Base-by-base conservation (phyloP, 495 filamentous ascomycete genomes). In the Viridothelium virens region DNA sequence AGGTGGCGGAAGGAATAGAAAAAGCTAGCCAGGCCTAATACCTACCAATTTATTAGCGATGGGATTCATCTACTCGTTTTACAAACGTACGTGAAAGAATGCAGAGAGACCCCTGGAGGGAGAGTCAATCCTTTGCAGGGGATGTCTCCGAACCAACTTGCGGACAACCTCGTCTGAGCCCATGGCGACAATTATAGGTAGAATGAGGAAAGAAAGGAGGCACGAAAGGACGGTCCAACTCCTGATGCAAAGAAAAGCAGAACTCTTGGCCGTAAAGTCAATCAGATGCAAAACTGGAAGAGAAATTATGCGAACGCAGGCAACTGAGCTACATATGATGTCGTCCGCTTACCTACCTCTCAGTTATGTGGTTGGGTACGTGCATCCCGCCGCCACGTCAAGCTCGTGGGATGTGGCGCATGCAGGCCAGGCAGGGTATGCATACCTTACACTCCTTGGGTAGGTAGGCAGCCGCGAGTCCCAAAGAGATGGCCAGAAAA, bases 71-170 rank as follows among this genome's bases (percentile, higher is more conserved):
- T 3, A 25, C n/a, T 25, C 14, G 66, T 39, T 64, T 62, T 39
- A 36, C 41, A 56, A 65, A 65, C 75, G n/a, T 78, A 89, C 80
- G 77, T 96, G 91, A 56, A 92, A 69, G 25, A 87, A 63, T 25
- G 88, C 82, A 14, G 91, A 94, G 62, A 89, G 56, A 61, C 83
- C 84, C 67, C 85, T 79, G 3, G 87, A 88, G 0, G 91, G 91
- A 66, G 90, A 90, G 34, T 80, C 41, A 11, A 91, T 72, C 56
- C 89, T 80, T 73, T 94, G 91, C 38, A 92, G 80, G 10, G 87
- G 89, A 77, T 94, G 91, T 62, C 72, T 73, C 18, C 56, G 46
- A 9, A 66, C 53, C 38, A 73, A 63, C 12, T 44, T 34, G 9
- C 63, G 66, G 14, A 66, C 70, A 14, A 48, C 41, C 5, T 61